phyloP scores from a whole-genome alignment of 306 rosid genomes.

The Cicer yamashitae region DNA sequence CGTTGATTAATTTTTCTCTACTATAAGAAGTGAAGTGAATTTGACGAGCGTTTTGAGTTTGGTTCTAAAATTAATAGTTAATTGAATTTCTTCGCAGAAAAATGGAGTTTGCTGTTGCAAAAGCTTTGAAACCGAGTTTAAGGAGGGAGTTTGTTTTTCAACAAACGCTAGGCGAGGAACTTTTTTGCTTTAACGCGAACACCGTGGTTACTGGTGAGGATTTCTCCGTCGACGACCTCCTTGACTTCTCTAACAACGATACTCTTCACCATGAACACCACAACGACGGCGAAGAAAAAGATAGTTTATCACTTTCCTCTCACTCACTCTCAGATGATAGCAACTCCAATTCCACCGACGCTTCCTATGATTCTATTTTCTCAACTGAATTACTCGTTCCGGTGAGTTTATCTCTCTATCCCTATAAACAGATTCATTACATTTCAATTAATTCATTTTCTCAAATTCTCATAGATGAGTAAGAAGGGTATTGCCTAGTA shows the following conservation, averaged over 20 bases:
- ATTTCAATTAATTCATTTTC: too few relatives aligned
- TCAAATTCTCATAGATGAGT: too few relatives aligned
- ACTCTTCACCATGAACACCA: conserved; percentile 53
- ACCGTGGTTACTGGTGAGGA: conserved; percentile 66
- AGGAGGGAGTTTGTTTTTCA: conserved; percentile 58
- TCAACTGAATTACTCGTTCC: conserved; percentile 72
- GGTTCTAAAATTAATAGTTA: conserved; percentile 11
- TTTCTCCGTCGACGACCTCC: conserved; percentile 79
- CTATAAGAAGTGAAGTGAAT: background rate
- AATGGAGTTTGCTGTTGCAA: conserved; percentile 74
- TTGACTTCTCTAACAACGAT: conserved; percentile 72
- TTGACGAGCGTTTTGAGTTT: background rate
- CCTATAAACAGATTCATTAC: too few relatives aligned
- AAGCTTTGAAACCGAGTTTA: conserved; percentile 80
- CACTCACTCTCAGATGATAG: conserved; percentile 47
- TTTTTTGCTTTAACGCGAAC: conserved; percentile 42
- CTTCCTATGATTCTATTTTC: conserved; percentile 56
- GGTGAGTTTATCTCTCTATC: conserved; percentile 50
- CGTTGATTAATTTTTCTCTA: background rate
- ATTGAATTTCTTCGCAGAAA: conserved; percentile 52
- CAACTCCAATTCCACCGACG: conserved; percentile 59
- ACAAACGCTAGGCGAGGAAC: conserved; percentile 56
- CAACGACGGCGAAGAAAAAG: conserved; percentile 41
- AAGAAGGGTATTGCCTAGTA: too few relatives aligned
- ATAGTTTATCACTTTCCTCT: conserved; percentile 54